phyloP scores from a whole-genome alignment of 345 rosid species.

The Linum trigynum region DNA sequence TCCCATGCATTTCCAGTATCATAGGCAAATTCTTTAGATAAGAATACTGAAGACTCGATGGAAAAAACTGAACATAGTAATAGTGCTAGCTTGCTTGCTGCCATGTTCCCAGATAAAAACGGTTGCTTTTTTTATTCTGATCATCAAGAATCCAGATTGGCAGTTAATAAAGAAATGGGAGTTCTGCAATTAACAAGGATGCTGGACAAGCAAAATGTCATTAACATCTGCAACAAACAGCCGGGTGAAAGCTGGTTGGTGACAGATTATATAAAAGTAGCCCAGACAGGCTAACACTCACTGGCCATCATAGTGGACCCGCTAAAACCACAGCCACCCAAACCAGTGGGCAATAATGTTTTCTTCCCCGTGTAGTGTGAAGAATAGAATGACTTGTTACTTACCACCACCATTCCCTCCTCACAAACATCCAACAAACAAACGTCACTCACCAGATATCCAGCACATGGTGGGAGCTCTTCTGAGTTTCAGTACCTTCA shows the following conservation, averaged over 20 bases:
- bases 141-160: background rate
- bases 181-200: background rate
- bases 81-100: background rate
- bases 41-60: too few species aligned
- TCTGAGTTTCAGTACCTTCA: background rate
- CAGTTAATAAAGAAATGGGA: background rate
- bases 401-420: background rate
- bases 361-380: too few species aligned
- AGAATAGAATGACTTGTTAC: background rate
- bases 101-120: background rate
- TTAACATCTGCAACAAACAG: background rate
- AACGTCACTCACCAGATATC: background rate
- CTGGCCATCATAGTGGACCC: background rate
- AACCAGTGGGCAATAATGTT: background rate
- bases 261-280: background rate
- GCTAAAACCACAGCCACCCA: background rate
- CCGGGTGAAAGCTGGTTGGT: background rate
- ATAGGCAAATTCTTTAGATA: too few species aligned
- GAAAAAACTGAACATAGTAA: too few species aligned
- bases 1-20: too few species aligned
- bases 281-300: background rate
- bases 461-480: background rate
- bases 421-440: background rate
- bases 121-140: background rate
- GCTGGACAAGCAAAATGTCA: background rate